Evolutionary conservation across 202 grass and related monocot genomes (phyloP), one percentile per base, ranked within the genome.

Genomic region (Miscanthus sacchariflorus): DNA sequence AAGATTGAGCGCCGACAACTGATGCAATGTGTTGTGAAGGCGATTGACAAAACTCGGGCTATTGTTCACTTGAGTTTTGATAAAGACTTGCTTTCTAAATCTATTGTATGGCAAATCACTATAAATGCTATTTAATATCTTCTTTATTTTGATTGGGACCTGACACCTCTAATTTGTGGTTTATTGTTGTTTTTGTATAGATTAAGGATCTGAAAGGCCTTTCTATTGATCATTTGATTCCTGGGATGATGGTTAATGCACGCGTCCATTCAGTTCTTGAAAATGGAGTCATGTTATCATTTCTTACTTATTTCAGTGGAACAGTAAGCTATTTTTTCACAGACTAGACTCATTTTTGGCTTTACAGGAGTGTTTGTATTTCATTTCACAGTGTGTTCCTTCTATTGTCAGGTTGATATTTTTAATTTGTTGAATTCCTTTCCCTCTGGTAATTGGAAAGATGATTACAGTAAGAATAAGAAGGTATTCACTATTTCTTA

Each of bases 241-340:
- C 96, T 88, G 96, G 96, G 52, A 99, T 99, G 94, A 92, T 96
- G 94, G 77, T 99, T 81, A 96, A 90, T 96, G 96, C 96, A 49
- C 91, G 91, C 70, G 89, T 96, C 76, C 86, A 88, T 89, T 93
- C 96, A 72, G 72, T 91, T 49, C 91, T 96, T 87, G 96, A 96
- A 83, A 99, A 96, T 89, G 94, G 96, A 52, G 63, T 99, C 52
- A 95, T 99, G 92, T 39, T 99, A 66, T 99, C 96, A 64, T 99
- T 99, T 88, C 88, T 99, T 87, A 96, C 91, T 72, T 99, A 96
- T 91, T 99, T 99, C 84, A 96, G 92, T 35, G 96, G 94, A 95
- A 99, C 96, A 14, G 96, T 99, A 90, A 89, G 80, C 63, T 61
- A 44, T 85, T 85, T 74, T n/a, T 74, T 42, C 35, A n/a, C 38